Evolutionary conservation across 106 monocot species (phyloP), one percentile per base, ranked within the genome.

Genomic region (Dendrobium huoshanense): DNA sequence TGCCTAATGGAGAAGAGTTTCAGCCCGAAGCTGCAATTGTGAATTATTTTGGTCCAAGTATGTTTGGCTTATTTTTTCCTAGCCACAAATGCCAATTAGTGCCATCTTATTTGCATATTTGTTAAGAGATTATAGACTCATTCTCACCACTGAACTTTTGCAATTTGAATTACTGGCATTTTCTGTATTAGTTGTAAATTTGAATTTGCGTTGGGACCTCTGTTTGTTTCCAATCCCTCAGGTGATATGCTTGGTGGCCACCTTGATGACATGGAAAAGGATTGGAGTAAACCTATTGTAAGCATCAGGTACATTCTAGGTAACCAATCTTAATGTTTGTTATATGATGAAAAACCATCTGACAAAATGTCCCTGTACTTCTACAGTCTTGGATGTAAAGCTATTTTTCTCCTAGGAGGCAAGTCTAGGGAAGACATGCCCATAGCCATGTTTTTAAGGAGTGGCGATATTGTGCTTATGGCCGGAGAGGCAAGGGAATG

Each of bases 171-270:
- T 37, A 33, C 37, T 25, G 24, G 41, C 15, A 9, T 33, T 29
- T 18, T 3, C 27, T 72, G 1, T 40, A 64, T 7, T 65, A 65
- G 64, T 70, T 33, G 37, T 70, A 70, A 29, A 37, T 70, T 33
- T 70, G 16, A 70, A 70, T 70, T 76, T 76, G 49, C 19, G 3
- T 76, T 76, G 24, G 24, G 0, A 25, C 76, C 74, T 76, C 76
- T 47, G 76, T 25, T 9, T 76, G 27, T 49, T 76, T 76, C 5
- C 29, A 49, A 25, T n/a, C 41, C 41, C 48, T 74, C 73, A 97
- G 98, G 94, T 92, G 98, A 98, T 83, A 98, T 98, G 98, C 94
- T 98, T 84, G 98, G 98, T 41, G 92, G 98, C 42, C 94, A 98
- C 40, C 83, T 98, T 85, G 98, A 95, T 80, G 98, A 98, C 80